Evolutionary conservation across 768 basidiomycete genomes (phyloP).

Genomic region (Pulveroboletus sp.): DNA sequence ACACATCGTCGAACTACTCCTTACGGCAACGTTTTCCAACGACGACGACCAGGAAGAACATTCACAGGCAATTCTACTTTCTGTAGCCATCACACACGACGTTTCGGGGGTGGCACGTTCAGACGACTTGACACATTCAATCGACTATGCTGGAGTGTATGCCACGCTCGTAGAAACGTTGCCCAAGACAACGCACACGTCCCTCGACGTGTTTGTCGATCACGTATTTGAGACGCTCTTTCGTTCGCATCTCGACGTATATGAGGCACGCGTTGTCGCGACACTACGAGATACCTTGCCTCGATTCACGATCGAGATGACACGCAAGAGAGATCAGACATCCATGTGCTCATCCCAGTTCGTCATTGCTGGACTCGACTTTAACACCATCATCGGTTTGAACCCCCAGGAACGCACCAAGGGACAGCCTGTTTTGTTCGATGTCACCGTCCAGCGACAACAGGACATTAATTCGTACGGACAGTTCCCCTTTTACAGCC

Average conservation of each 20-base stretch:
- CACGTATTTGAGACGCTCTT: slow-evolving; percentile 39
- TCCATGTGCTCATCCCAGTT: slow-evolving; percentile 20
- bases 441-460: slow-evolving; percentile 36
- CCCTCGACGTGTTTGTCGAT: slow-evolving; percentile 45
- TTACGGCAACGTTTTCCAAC: slow-evolving; percentile 35
- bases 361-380: slow-evolving; percentile 38
- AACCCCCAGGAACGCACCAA: slow-evolving; percentile 60
- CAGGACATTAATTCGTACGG: background rate
- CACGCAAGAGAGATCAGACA: slow-evolving; percentile 20
- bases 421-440: slow-evolving; percentile 55
- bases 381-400: slow-evolving; percentile 60
- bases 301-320: slow-evolving; percentile 42
- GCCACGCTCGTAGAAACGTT: slow-evolving; percentile 10
- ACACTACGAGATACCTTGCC: slow-evolving; percentile 43
- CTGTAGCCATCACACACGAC: no score
- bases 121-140: no score
- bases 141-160: no score
- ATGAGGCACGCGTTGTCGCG: slow-evolving; percentile 40
- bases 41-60: slow-evolving; percentile 26
- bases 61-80: no score
- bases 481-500: slow-evolving; percentile 11
- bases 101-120: no score
- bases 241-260: slow-evolving; percentile 28
- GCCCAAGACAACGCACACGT: slow-evolving; percentile 29
- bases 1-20: slow-evolving; percentile 44